These are phyloP conservation scores for Apiotrichum siamense DNA, from an alignment of 1,284 basidiomycete species.

Conservation along the genomic window DNA sequence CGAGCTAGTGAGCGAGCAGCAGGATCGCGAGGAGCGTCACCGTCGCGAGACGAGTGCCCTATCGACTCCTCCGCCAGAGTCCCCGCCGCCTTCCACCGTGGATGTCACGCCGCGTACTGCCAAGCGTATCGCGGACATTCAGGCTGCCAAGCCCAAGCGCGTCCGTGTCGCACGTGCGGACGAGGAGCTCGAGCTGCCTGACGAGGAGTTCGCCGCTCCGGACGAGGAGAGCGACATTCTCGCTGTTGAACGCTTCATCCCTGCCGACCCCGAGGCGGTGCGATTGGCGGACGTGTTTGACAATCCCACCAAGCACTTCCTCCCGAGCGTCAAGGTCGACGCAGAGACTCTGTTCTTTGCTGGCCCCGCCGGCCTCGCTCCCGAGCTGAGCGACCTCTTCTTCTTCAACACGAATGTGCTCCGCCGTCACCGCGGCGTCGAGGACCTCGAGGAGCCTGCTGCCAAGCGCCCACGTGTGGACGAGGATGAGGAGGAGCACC, in stretches of 20 bases:
- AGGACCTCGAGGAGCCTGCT: slow-evolving; percentile 45
- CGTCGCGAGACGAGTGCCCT: slow-evolving; percentile 51
- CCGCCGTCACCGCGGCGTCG: slow-evolving; percentile 37
- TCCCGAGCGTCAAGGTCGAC: slow-evolving; percentile 66
- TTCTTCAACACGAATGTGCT: slow-evolving; percentile 62
- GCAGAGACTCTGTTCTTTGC: slow-evolving; percentile 67
- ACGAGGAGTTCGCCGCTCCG: slow-evolving; percentile 58
- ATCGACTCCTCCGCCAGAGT: slow-evolving; percentile 40
- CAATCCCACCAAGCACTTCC: slow-evolving; percentile 76
- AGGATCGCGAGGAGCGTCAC: background rate
- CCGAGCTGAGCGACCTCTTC: slow-evolving; percentile 75
- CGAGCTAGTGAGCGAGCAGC: slow-evolving; percentile 11
- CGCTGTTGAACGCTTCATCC: slow-evolving; percentile 71
- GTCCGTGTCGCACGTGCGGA: slow-evolving; percentile 54
- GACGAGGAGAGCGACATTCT: slow-evolving; percentile 67
- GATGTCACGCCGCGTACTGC: slow-evolving; percentile 54
- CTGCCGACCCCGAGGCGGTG: slow-evolving; percentile 71
- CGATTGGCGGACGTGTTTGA: slow-evolving; percentile 74
- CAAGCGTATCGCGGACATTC: slow-evolving; percentile 40
- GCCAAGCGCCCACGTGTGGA: slow-evolving; percentile 30
- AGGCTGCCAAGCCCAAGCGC: slow-evolving; percentile 55
- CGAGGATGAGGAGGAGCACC: too few species aligned
- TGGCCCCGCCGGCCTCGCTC: slow-evolving; percentile 61
- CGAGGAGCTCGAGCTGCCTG: slow-evolving; percentile 72
- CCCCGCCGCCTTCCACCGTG: slow-evolving; percentile 24